These are phyloP conservation scores for Capsicum rhomboideum DNA, from an alignment of 257 asterid genomes.

Conservation along the genomic window DNA sequence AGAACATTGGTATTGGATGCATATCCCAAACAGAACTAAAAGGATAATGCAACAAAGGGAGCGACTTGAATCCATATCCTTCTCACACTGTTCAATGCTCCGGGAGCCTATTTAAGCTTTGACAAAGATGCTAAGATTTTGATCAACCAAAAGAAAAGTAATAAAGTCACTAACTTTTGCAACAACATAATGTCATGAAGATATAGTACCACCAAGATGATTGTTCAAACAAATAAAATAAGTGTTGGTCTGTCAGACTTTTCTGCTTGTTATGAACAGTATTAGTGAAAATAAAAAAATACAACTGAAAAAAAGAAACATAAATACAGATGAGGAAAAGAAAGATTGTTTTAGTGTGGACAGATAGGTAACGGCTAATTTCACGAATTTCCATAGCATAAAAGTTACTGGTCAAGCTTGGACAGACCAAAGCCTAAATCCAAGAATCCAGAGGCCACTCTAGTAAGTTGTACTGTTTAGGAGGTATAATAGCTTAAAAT, in stretches of 20 bases:
- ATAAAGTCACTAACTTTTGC: background rate
- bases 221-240: background rate
- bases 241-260: background rate
- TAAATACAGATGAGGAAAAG: too few species aligned
- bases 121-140: conserved; percentile 7
- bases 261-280: background rate
- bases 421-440: background rate
- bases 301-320: background rate
- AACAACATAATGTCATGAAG: background rate
- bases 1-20: conserved; percentile 26
- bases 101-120: conserved; percentile 23
- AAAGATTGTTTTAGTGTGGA: background rate
- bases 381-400: background rate
- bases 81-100: conserved; percentile 24
- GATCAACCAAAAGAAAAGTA: background rate
- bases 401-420: background rate
- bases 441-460: background rate
- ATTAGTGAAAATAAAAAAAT: too few species aligned
- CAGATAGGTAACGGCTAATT: background rate
- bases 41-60: conserved; percentile 18
- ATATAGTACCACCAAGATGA: background rate
- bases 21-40: conserved; percentile 30
- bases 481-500: background rate
- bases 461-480: background rate
- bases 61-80: conserved; percentile 44